phyloP scores from a whole-genome alignment of 345 rosid species.

The Acer saccharum region DNA sequence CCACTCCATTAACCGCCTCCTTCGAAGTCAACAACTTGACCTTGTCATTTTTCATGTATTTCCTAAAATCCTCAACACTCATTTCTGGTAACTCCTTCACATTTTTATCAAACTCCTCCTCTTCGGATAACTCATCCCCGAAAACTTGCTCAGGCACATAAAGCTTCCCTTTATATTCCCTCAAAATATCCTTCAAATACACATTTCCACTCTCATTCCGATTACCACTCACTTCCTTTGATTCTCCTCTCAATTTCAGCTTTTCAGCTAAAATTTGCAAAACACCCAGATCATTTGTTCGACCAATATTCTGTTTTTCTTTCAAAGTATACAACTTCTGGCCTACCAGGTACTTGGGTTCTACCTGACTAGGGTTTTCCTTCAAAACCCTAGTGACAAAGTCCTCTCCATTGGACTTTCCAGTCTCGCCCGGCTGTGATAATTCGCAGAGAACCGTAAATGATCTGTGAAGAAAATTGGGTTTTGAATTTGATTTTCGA shows the following conservation, averaged over 20 bases:
- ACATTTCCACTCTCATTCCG: conserved; percentile 45
- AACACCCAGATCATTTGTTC: conserved; percentile 40
- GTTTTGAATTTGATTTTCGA: conserved; percentile 30
- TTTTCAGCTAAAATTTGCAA: conserved; percentile 45
- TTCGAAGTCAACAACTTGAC: conserved; percentile 74
- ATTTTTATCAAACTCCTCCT: conserved; percentile 66
- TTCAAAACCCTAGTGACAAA: conserved; percentile 69
- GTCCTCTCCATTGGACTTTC: conserved; percentile 43
- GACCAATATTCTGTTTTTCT: conserved; percentile 56
- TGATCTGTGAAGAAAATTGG: conserved; percentile 49
- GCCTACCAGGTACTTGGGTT: conserved; percentile 63
- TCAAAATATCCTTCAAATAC: conserved; percentile 72
- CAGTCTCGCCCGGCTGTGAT: conserved; percentile 34
- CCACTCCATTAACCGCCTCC: conserved; percentile 37
- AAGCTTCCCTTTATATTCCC: conserved; percentile 84
- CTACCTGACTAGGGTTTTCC: conserved; percentile 87
- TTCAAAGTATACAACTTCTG: conserved; percentile 57
- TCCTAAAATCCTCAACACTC: conserved; percentile 73
- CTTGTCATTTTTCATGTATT: conserved; percentile 61
- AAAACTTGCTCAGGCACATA: conserved; percentile 91
- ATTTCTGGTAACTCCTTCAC: conserved; percentile 68
- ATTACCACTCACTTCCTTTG: conserved; percentile 28
- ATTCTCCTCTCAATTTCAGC: conserved; percentile 38
- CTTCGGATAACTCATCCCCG: conserved; percentile 67
- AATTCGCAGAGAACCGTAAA: conserved; percentile 50